Percentiles rank a stretch among this genome's conserved stretches.
phyloP scores from a whole-genome alignment of 257 asterid species.

The Lithospermum erythrorhizon region DNA sequence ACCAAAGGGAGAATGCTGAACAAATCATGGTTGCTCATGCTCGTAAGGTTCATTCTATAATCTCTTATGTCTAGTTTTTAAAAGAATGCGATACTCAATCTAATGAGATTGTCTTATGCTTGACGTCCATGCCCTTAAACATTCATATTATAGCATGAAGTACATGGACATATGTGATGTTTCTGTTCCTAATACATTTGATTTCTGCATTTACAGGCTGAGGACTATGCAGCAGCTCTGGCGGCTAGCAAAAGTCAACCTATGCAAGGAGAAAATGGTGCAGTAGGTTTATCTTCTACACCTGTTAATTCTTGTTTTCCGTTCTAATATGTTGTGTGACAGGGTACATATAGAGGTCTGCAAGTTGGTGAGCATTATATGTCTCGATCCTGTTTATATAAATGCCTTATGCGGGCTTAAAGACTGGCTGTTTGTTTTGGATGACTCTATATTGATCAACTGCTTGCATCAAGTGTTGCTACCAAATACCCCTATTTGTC shows the following conservation, averaged over 20 bases:
- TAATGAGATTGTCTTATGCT: conserved; percentile 1
- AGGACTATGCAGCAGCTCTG: conserved; percentile 93
- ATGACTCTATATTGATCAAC: too few species aligned
- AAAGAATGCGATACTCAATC: conserved; percentile 1
- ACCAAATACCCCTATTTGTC: too few species aligned
- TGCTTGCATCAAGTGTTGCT: too few species aligned
- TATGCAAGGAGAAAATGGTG: conserved; percentile 39
- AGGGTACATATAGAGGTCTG: not conserved
- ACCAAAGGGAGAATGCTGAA: conserved; percentile 86
- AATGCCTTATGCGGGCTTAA: too few species aligned
- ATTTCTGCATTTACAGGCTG: conserved; percentile 47
- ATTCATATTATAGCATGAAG: conserved; percentile 8
- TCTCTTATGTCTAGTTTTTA: conserved; percentile 1
- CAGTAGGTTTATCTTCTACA: conserved; percentile 36
- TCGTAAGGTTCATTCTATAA: conserved; percentile 54
- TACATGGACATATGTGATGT: not conserved
- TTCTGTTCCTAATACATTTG: not conserved
- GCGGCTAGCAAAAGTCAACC: conserved; percentile 84
- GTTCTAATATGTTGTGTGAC: not conserved
- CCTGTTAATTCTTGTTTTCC: not conserved
- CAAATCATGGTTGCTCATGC: conserved; percentile 98
- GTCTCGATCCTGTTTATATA: not conserved
- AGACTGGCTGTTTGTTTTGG: too few species aligned
- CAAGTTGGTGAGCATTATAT: not conserved
- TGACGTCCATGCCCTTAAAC: not conserved